phyloP scores from a whole-genome alignment of 2,329 filamentous ascomycete genomes.

The Botryotinia narcissicola region DNA sequence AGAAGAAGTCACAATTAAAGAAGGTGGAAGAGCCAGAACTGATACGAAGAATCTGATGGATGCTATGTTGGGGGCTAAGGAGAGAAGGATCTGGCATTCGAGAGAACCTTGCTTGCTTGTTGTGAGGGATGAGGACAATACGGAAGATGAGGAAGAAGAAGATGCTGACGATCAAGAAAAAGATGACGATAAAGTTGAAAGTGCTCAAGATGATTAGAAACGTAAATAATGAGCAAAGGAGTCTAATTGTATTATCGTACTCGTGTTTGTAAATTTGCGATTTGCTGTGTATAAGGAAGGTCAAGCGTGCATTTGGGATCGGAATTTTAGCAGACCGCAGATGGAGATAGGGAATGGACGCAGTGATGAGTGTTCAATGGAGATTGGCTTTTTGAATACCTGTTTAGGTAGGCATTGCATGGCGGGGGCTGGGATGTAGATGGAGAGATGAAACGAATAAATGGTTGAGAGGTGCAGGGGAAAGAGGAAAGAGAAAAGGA shows the following conservation, averaged over 20 bases:
- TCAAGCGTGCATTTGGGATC: neutral
- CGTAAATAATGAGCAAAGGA: neutral
- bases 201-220: neutral
- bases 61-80: conserved; percentile 55
- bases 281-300: neutral
- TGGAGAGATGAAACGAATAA: neutral
- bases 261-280: neutral
- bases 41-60: conserved; percentile 59
- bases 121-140: conserved; percentile 47
- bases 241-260: conserved; percentile 1
- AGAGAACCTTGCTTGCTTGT: conserved; percentile 55
- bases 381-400: neutral
- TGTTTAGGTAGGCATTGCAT: neutral
- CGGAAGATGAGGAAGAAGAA: conserved; percentile 22
- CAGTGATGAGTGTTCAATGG: too few species aligned
- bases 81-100: conserved; percentile 64
- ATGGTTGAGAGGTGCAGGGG: neutral
- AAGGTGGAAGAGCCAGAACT: conserved; percentile 43
- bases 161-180: neutral
- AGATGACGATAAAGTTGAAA: neutral
- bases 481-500: neutral
- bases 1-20: conserved; percentile 36
- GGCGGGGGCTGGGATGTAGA: neutral
- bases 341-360: neutral
- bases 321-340: neutral